Evolutionary conservation across 805 yeast genomes (phyloP).

Genomic region (Wickerhamomyces chaumierensis): DNA sequence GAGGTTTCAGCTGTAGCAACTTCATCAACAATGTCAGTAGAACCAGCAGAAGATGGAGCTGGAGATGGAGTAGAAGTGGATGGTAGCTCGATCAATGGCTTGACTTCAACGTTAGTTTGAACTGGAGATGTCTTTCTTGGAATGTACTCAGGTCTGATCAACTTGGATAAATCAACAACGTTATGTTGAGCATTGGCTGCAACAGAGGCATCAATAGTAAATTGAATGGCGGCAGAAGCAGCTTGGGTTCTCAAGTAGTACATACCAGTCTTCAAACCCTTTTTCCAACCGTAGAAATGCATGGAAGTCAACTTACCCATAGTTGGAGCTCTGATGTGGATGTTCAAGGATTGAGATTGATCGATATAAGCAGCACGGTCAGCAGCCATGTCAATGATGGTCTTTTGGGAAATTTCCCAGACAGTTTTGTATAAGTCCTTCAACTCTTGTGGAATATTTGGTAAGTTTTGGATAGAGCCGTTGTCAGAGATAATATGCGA

Average conservation of each 20-base stretch:
- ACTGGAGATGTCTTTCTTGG: constrained; percentile 14
- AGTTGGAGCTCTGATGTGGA: constrained; percentile 81
- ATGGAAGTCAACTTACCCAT: constrained; percentile 94
- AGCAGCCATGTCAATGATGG: constrained; percentile 56
- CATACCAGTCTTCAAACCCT: constrained; percentile 98
- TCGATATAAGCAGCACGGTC: constrained; percentile 90
- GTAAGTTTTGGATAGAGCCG: constrained; percentile 78
- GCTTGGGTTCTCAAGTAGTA: constrained; percentile 96
- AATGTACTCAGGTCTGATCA: constrained; percentile 27
- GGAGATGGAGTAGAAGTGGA: not conserved
- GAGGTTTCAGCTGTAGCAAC: constrained; percentile 24
- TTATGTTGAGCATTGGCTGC: constrained; percentile 81
- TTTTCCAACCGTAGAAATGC: constrained; percentile 99
- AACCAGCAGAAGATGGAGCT: not conserved
- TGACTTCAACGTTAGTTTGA: not conserved
- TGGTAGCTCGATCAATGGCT: not conserved
- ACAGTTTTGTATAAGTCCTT: constrained; percentile 64
- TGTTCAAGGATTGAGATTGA: constrained; percentile 89
- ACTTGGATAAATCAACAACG: constrained; percentile 22
- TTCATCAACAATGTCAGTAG: constrained; percentile 18
- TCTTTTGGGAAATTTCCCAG: constrained; percentile 87
- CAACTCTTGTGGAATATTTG: constrained; percentile 63
- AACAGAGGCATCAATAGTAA: constrained; percentile 79
- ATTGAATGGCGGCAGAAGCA: constrained; percentile 92
- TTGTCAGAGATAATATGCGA: constrained; percentile 62